A percentile compares a stretch with the other conserved stretches of the same genome.
phyloP scores from a whole-genome alignment of 192 early-diverging fungal species.

The Backusella circina region DNA sequence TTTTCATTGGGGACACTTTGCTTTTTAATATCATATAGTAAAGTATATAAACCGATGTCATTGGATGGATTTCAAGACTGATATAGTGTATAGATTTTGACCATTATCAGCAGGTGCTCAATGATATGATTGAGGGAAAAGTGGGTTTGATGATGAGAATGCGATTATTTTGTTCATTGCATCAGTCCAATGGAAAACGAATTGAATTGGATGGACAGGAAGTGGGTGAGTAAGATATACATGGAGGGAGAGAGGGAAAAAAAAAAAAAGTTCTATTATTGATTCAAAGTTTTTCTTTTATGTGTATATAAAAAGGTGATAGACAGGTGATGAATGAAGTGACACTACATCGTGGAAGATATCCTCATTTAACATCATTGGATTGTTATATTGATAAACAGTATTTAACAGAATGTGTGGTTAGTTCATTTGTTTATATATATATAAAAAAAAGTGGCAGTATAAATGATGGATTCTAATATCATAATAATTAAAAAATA shows the following conservation, averaged over 20 bases:
- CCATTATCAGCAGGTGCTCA: conserved; percentile 57
- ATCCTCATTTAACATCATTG: conserved; percentile 78
- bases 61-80: neutral
- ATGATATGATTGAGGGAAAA: conserved; percentile 58
- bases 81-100: conserved; percentile 49
- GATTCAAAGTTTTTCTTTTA: no score
- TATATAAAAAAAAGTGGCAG: neutral
- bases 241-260: no score
- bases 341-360: conserved; percentile 79
- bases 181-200: conserved; percentile 47
- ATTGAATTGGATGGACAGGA: conserved; percentile 47
- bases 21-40: conserved; percentile 85
- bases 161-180: conserved; percentile 69
- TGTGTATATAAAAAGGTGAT: conserved; percentile 26
- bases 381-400: conserved; percentile 80
- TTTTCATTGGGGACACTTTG: conserved; percentile 92
- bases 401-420: conserved; percentile 80
- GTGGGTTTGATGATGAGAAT: conserved; percentile 73
- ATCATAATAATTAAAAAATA: neutral
- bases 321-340: conserved; percentile 85
- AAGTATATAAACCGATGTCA: neutral
- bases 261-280: no score
- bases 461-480: neutral
- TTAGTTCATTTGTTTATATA: conserved; percentile 42
- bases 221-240: conserved; percentile 29